Evolutionary conservation across 2,329 filamentous ascomycete species (phyloP), one percentile per base, ranked within the genome.

Genomic region (Aspergillus intermedius): DNA sequence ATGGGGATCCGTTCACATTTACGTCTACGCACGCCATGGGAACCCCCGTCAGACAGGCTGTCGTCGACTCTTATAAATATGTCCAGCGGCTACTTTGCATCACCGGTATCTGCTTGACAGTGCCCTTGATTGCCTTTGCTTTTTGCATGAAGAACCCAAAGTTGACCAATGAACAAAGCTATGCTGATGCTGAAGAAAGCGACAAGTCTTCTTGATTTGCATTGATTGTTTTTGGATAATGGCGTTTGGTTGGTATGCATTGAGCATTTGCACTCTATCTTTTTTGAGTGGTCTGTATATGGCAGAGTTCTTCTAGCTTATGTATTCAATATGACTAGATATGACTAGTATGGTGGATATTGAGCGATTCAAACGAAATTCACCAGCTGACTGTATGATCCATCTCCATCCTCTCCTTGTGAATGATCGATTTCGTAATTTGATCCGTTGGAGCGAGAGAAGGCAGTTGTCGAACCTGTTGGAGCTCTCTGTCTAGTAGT

Each of bases 51-150:
- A 68, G 76, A 13, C 66, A 71, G 22, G 69, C 66, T 0, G 69
- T 73, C 2, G 69, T 77, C 44, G 55, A 63, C 6, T 68, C 70
- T 4, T 79, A 77, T 50, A 67, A 66, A 48, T 62, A 74, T 45
- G 68, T 71, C 0, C 76, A 79, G 59, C 59, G 70, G 3, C 51
- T 77, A 30, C 63, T 79, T 6, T 77, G 74, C 50, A 77, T 78
- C 47, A 72, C 74, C 1, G 76, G 75, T 12, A 74, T 78, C 25
- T 76, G 74, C 50, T 56, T 78, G 7, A 74, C 70, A 7, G 63
- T 73, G 9, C 64, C 74, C 3, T 55, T 78, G 28, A 72, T 78
- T 48, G 60, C 55, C 0, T 78, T 78, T 52, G 61, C 74, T 2
- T 57, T 72, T 30, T 65, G 69, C 23, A 65, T 77, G 46, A 63